Percentiles rank a stretch among this genome's conserved stretches.
Conservation (phyloP, 192 early-diverging fungal species). For the Coemansia sp. region DNA sequence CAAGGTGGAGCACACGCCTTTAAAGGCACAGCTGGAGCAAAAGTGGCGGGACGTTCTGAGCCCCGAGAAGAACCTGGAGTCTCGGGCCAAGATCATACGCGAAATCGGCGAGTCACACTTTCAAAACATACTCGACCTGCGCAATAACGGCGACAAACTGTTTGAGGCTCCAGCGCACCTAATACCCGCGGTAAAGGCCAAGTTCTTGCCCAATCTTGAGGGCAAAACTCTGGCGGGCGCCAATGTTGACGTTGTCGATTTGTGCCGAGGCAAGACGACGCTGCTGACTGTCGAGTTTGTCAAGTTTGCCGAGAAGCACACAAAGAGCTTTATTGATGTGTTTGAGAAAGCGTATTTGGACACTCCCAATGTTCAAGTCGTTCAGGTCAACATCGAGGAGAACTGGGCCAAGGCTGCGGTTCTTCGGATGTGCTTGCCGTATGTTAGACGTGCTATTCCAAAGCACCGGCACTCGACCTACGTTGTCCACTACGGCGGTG, state of each 20-base stretch:
- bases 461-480: constrained; percentile 27
- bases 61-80: constrained; percentile 53
- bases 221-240: constrained; percentile 34
- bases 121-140: constrained; percentile 53
- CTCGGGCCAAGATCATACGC: constrained; percentile 41
- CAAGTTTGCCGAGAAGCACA: constrained; percentile 51
- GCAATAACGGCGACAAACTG: constrained; percentile 52
- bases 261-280: constrained; percentile 38
- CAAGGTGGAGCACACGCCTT: constrained; percentile 9
- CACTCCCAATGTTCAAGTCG: constrained; percentile 25
- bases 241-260: constrained; percentile 16
- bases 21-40: constrained; percentile 25
- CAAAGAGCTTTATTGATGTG: constrained; percentile 34
- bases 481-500: constrained; percentile 46
- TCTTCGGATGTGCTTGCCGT: constrained; percentile 40
- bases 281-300: constrained; percentile 50
- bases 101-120: constrained; percentile 52
- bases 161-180: constrained; percentile 44
- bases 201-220: constrained; percentile 47
- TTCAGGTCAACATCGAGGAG: constrained; percentile 53
- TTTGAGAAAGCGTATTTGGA: constrained; percentile 32
- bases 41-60: constrained; percentile 44
- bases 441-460: constrained; percentile 26
- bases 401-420: constrained; percentile 51
- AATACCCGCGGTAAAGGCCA: constrained; percentile 31